Evolutionary conservation across 192 early-diverging fungal genomes (phyloP).

Genomic region (Chytriomyces sp.): DNA sequence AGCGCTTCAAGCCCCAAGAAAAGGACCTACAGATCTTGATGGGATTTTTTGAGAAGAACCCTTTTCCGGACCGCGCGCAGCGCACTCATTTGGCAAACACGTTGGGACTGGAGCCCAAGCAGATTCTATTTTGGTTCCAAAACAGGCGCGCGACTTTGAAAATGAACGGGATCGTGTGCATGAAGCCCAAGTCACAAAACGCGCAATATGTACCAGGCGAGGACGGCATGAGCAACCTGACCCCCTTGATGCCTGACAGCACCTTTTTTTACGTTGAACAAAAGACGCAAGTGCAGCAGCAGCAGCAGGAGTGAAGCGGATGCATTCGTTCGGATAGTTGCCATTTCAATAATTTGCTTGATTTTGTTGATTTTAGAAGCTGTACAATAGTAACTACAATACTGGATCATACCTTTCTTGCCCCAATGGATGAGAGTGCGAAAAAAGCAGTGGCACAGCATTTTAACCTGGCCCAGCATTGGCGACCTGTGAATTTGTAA

Average conservation of each 20-base stretch:
- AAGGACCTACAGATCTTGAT: constrained; percentile 70
- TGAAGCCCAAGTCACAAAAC: constrained; percentile 1
- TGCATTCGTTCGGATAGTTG: background rate
- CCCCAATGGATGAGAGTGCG: background rate
- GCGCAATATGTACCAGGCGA: background rate
- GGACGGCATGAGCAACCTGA: background rate
- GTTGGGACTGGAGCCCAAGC: constrained; percentile 86
- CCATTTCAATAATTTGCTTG: background rate
- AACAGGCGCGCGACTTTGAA: constrained; percentile 65
- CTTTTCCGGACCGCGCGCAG: constrained; percentile 83
- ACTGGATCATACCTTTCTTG: background rate
- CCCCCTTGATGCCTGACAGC: background rate
- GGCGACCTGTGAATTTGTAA: too few relatives aligned
- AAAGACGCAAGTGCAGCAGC: background rate
- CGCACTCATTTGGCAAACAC: constrained; percentile 73
- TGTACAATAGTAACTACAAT: background rate
- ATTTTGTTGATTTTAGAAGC: background rate
- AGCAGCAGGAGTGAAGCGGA: background rate
- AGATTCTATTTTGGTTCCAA: constrained; percentile 98
- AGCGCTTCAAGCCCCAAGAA: constrained; percentile 1
- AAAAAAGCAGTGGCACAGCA: background rate
- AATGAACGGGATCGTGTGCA: background rate
- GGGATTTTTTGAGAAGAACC: constrained; percentile 77
- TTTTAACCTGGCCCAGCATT: too few relatives aligned
- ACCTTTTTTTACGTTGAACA: background rate